Evolutionary conservation across 1,284 basidiomycete species (phyloP), one percentile per base, ranked within the genome.

Genomic region (Porphyrellus sp.): DNA sequence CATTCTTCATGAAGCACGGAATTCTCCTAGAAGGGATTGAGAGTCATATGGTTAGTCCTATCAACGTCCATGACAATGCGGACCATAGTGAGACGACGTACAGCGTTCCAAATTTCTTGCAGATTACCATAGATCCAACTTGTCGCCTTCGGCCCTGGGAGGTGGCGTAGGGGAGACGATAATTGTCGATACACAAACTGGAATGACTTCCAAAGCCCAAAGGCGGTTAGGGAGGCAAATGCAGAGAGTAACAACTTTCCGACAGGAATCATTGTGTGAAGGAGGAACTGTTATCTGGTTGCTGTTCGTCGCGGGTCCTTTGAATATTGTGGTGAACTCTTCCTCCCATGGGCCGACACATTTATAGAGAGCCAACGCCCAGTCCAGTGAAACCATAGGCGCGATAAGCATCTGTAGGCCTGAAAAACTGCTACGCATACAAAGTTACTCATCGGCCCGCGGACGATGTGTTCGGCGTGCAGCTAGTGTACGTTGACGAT

Each of bases 121-220:
- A 81, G 37, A 59, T 82, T 80, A 0, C 85, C 85, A 56, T 70
- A 83, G 20, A 87, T 56, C 54, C 72, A 74, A 59, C 77, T 79
- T 1, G 70, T 57, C 53, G 61, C 77, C 37, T 74, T 71, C 0
- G 82, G 83, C 0, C 82, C 81, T 8, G 74, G 80, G 23, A 85
- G 61, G 41, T 68, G 55, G 23, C 74, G 72, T 11, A 82, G 55
- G 0, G 78, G 73, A 2, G 79, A 79, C 2, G 62, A 74, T 21
- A 60, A 58, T 21, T 69, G 62, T 16, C 39, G 56, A 18, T 61
- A 46, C 3, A 49, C 23, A 25, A 61, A 41, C 28, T 50, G 51
- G 28, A 65, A 46, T n/a, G 69, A 23, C 33, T 68, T 66, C 58
- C 69, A 75, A 3, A 73, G 31, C 18, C 54, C 65, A 52, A 69